phyloP scores from a whole-genome alignment of 1,284 basidiomycete species.

The Takashimella koratensis region DNA sequence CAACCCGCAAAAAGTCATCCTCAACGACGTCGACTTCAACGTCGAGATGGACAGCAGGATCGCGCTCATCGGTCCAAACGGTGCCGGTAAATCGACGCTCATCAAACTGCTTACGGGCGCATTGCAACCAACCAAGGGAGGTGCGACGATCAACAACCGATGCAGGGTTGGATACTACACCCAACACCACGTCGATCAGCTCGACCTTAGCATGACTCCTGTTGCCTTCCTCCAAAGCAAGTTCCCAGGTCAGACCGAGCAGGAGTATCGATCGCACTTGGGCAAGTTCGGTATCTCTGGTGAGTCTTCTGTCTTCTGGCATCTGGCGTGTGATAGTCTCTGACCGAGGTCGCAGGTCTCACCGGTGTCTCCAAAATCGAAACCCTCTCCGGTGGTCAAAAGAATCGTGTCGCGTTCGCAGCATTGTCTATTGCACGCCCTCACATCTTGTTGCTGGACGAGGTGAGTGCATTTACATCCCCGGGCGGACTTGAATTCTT shows the following conservation, averaged over 20 bases:
- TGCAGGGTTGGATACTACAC: conserved; percentile 91
- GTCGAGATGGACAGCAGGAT: conserved; percentile 84
- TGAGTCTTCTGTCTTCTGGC: background rate
- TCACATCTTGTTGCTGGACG: conserved; percentile 84
- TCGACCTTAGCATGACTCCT: conserved; percentile 77
- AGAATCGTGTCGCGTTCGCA: conserved; percentile 93
- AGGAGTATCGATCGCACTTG: conserved; percentile 90
- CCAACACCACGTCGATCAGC: conserved; percentile 95
- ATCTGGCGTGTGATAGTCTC: too few species aligned
- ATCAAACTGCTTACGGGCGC: conserved; percentile 96
- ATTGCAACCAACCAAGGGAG: conserved; percentile 71
- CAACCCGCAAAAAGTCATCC: conserved; percentile 69
- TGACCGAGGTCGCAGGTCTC: conserved; percentile 55
- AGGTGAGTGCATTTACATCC: conserved; percentile 55
- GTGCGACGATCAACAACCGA: conserved; percentile 85
- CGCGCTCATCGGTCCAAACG: conserved; percentile 76
- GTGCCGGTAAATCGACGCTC: conserved; percentile 54
- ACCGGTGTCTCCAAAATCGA: conserved; percentile 64
- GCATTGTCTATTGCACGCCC: conserved; percentile 83
- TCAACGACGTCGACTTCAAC: conserved; percentile 83
- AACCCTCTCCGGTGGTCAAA: conserved; percentile 77
- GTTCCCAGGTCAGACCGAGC: conserved; percentile 92
- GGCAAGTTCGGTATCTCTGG: conserved; percentile 98
- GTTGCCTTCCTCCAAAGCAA: conserved; percentile 88
- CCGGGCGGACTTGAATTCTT: too few species aligned